Conservation (phyloP, 352 stramenopile genomes). For the Phytopythium boreale region DNA sequence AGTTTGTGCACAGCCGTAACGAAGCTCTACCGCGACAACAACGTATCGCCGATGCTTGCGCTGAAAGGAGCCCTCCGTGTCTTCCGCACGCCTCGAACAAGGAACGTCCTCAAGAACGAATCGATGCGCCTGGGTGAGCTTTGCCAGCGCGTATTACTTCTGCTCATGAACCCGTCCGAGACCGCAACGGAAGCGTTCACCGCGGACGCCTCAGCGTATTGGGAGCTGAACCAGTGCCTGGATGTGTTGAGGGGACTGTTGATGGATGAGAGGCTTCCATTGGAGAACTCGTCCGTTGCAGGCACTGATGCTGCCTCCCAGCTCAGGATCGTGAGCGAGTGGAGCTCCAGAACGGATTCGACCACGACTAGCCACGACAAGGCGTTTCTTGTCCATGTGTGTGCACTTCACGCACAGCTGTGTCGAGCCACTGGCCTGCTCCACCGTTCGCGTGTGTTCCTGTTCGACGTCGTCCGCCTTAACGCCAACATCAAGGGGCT, state of each 20-base stretch:
- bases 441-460: conserved; percentile 28
- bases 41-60: conserved; percentile 17
- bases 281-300: neutral
- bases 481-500: conserved; percentile 43
- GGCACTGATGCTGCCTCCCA: neutral
- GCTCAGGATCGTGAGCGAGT: neutral
- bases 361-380: conserved; percentile 31
- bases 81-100: conserved; percentile 23
- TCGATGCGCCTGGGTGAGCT: conserved; percentile 20
- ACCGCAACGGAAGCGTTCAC: neutral
- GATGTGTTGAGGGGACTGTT: conserved; percentile 17
- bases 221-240: conserved; percentile 26
- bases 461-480: conserved; percentile 39
- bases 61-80: conserved; percentile 22
- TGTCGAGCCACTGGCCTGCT: conserved; percentile 22
- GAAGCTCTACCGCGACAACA: conserved; percentile 13
- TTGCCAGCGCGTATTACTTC: conserved; percentile 22
- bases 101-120: conserved; percentile 20
- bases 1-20: conserved; percentile 22
- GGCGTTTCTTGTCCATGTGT: conserved; percentile 38
- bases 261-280: conserved; percentile 12
- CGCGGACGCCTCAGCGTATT: neutral
- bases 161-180: conserved; percentile 4
- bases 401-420: conserved; percentile 31
- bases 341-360: neutral